Percentiles rank a stretch among this genome's conserved stretches.
Conservation (phyloP, 208 protist genomes). For the Leptomonas pyrrhocoris region DNA sequence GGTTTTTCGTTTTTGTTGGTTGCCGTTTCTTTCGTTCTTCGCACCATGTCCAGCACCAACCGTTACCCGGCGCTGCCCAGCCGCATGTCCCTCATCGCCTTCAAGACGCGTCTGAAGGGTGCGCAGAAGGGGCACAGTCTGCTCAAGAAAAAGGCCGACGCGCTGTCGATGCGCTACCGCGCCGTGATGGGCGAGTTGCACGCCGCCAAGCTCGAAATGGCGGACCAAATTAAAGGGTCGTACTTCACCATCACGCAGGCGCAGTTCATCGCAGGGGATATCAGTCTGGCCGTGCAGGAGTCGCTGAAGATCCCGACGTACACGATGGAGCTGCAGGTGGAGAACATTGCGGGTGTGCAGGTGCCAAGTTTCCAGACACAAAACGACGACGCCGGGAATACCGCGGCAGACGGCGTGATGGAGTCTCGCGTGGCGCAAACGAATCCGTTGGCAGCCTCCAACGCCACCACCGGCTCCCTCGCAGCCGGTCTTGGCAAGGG, state of each 20-base stretch:
- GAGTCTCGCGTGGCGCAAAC: conserved; percentile 11
- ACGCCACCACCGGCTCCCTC: conserved; percentile 31
- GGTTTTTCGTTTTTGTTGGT: background rate
- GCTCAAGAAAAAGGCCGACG: conserved; percentile 99
- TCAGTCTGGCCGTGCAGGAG: conserved; percentile 94
- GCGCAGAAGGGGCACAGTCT: conserved; percentile 98
- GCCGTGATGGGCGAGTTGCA: conserved; percentile 95
- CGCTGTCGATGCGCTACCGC: conserved; percentile 97
- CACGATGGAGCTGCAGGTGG: conserved; percentile 89
- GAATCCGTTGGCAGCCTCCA: conserved; percentile 11
- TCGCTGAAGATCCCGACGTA: conserved; percentile 90
- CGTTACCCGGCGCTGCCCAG: conserved; percentile 90
- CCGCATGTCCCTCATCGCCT: conserved; percentile 92
- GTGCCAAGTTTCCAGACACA: conserved; percentile 94
- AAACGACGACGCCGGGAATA: conserved; percentile 37
- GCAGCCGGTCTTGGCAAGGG: conserved; percentile 95
- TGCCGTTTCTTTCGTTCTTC: background rate
- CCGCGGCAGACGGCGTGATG: conserved; percentile 3
- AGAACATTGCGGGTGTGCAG: conserved; percentile 99
- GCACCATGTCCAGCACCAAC: conserved; percentile 76
- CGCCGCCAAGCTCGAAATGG: conserved; percentile 86
- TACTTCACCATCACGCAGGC: conserved; percentile 97
- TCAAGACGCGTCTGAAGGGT: conserved; percentile 95
- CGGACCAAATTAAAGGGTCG: conserved; percentile 86
- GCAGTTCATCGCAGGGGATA: conserved; percentile 97